These are phyloP conservation scores for Dendrobium chrysotoxum DNA, from an alignment of 106 monocot species.

Conservation along the genomic window DNA sequence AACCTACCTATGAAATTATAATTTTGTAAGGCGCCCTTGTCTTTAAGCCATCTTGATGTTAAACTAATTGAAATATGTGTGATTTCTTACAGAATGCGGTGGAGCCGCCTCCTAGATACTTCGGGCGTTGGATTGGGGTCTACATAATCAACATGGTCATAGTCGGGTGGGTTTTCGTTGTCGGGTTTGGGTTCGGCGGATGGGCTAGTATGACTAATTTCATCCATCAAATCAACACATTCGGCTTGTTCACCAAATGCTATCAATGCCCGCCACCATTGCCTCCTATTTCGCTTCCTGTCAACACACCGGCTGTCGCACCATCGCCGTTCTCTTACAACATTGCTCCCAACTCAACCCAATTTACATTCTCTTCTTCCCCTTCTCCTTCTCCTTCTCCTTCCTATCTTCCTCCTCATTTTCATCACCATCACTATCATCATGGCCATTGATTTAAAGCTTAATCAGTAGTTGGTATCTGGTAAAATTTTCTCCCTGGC, in stretches of 20 bases:
- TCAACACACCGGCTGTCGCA: slow-evolving; percentile 1
- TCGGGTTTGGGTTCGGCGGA: slow-evolving; percentile 85
- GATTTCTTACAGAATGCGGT: slow-evolving; percentile 55
- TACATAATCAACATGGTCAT: slow-evolving; percentile 63
- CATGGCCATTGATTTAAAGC: not conserved
- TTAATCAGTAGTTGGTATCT: not conserved
- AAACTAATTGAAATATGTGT: too few relatives aligned
- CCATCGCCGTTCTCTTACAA: slow-evolving; percentile 17
- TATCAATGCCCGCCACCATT: slow-evolving; percentile 67
- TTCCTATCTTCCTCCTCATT: not conserved
- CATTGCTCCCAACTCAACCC: slow-evolving; percentile 8
- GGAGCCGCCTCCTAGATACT: slow-evolving; percentile 59
- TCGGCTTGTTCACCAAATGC: slow-evolving; percentile 87
- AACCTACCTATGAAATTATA: too few relatives aligned
- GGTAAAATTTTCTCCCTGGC: not conserved
- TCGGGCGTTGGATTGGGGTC: slow-evolving; percentile 59
- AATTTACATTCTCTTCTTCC: not conserved
- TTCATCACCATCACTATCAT: not conserved
- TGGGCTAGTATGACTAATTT: slow-evolving; percentile 94
- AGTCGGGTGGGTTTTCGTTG: slow-evolving; percentile 79
- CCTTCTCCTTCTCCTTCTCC: slow-evolving; percentile 13
- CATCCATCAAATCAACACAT: slow-evolving; percentile 66
- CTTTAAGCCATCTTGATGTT: too few relatives aligned
- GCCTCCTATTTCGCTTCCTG: not conserved
- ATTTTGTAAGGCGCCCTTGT: too few relatives aligned